Evolutionary conservation across 2,329 filamentous ascomycete genomes (phyloP).

Genomic region (Aureobasidium sp.): DNA sequence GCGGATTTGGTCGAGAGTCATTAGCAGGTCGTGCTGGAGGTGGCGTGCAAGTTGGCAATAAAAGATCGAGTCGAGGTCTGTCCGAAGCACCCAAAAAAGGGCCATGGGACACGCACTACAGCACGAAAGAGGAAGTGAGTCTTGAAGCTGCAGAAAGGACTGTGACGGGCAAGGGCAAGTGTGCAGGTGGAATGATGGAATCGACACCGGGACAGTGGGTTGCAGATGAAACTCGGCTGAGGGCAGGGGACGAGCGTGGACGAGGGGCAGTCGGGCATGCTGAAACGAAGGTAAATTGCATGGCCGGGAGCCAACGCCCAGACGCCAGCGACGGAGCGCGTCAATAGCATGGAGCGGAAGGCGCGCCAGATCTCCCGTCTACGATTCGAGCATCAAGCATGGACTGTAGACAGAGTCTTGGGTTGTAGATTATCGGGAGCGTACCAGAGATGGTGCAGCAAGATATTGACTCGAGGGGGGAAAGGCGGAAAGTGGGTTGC

Average conservation of each 20-base stretch:
- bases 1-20: background rate
- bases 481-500: background rate
- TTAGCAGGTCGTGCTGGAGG: constrained; percentile 1
- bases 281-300: constrained; percentile 13
- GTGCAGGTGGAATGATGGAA: background rate
- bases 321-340: background rate
- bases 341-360: constrained; percentile 4
- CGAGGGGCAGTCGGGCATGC: background rate
- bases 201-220: background rate
- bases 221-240: constrained; percentile 12
- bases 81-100: background rate
- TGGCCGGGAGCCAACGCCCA: background rate
- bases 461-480: background rate
- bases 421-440: background rate
- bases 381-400: constrained; percentile 4
- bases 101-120: background rate
- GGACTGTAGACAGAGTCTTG: background rate
- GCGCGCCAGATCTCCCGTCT: constrained; percentile 1
- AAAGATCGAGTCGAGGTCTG: constrained; percentile 2
- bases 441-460: constrained; percentile 1
- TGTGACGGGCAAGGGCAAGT: background rate
- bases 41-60: constrained; percentile 5
- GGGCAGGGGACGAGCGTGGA: background rate
- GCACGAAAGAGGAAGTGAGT: background rate
- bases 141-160: background rate